Conservation (phyloP, 2,329 filamentous ascomycete species). For the Ambrosiella cleistominuta region DNA sequence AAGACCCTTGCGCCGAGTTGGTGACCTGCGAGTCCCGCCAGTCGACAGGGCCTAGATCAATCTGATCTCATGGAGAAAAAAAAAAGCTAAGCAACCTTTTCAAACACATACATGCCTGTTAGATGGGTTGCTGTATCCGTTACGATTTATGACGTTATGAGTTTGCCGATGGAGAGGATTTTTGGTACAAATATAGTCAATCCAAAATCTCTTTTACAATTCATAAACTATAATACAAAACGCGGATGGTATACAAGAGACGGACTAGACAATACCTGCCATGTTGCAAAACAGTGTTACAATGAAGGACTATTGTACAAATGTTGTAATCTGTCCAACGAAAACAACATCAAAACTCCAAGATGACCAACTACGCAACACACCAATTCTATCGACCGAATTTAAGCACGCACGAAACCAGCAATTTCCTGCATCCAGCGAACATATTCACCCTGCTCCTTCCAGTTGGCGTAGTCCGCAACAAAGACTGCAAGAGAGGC, state of each 20-base stretch:
- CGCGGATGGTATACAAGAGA: too few species aligned
- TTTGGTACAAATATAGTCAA: not conserved
- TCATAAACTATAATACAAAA: too few species aligned
- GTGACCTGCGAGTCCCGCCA: constrained; percentile 8
- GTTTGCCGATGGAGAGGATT: not conserved
- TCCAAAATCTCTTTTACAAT: not conserved
- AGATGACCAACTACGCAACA: not conserved
- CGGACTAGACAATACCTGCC: too few species aligned
- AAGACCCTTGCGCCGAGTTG: constrained; percentile 7
- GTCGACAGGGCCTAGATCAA: constrained; percentile 4
- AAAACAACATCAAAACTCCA: not conserved
- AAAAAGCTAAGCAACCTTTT: not conserved
- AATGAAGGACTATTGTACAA: too few species aligned
- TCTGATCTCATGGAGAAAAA: not conserved
- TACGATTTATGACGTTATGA: not conserved
- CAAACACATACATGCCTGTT: not conserved
- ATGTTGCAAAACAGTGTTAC: too few species aligned
- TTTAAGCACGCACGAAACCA: constrained; percentile 48
- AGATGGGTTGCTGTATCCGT: not conserved
- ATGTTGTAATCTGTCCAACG: not conserved
- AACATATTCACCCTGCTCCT: constrained; percentile 97
- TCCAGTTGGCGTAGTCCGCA: constrained; percentile 90
- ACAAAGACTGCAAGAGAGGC: constrained; percentile 75
- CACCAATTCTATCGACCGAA: constrained; percentile 27
- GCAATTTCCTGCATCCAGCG: constrained; percentile 79